Evolutionary conservation across 2,329 filamentous ascomycete species (phyloP).

Genomic region (Colletotrichum sp.): DNA sequence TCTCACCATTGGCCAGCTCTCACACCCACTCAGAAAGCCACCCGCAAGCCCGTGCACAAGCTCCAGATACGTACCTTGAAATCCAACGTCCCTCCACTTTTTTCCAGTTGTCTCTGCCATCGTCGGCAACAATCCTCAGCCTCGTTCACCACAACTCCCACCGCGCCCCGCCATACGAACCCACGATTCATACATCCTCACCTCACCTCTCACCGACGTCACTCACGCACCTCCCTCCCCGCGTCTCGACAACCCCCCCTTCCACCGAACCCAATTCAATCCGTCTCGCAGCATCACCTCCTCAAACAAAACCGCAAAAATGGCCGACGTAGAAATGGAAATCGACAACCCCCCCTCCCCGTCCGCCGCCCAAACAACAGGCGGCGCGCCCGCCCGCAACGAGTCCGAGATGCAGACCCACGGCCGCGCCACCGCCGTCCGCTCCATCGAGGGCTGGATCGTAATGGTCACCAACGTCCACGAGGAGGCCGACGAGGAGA

Average conservation of each 20-base stretch:
- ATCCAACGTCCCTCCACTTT: background rate
- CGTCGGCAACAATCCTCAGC: background rate
- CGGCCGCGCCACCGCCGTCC: constrained; percentile 78
- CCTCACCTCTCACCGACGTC: background rate
- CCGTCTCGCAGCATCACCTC: background rate
- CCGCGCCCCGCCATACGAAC: background rate
- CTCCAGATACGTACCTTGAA: background rate
- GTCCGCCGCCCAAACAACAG: constrained; percentile 24
- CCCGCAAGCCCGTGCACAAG: background rate
- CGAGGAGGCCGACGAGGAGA: constrained; percentile 86
- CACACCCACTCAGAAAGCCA: background rate
- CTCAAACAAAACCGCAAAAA: constrained; percentile 27
- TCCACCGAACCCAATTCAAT: background rate
- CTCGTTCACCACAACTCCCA: background rate
- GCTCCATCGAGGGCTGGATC: constrained; percentile 91
- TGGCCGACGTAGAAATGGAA: constrained; percentile 67
- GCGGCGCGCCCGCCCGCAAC: constrained; percentile 49
- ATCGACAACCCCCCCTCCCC: constrained; percentile 50
- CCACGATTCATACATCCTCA: background rate
- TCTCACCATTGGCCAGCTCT: background rate
- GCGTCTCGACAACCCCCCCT: no score
- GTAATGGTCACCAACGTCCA: constrained; percentile 86
- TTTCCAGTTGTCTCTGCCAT: background rate
- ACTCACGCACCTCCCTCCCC: background rate
- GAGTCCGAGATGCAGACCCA: constrained; percentile 74